These are phyloP conservation scores for Diaporthe ilicicola DNA, from an alignment of 2,329 filamentous ascomycete genomes.

Conservation along the genomic window DNA sequence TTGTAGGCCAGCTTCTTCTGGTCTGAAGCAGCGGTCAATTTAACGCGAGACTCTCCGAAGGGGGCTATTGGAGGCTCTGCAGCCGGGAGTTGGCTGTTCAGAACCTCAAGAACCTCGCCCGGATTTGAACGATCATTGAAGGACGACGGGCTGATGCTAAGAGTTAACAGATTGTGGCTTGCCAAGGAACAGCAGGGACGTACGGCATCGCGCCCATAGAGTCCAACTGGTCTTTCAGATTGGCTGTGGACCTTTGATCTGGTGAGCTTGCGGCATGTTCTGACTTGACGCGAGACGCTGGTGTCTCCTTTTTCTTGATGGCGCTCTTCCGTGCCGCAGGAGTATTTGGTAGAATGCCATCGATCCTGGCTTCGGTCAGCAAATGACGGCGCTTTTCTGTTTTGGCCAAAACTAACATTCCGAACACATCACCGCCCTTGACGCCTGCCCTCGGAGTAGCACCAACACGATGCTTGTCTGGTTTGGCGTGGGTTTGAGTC, in stretches of 20 bases:
- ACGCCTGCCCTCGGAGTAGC: slow-evolving; percentile 69
- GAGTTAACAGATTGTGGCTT: neutral
- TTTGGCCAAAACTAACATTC: slow-evolving; percentile 66
- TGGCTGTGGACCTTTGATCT: slow-evolving; percentile 51
- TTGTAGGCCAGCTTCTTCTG: slow-evolving; percentile 92
- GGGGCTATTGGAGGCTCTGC: slow-evolving; percentile 76
- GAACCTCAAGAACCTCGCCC: slow-evolving; percentile 82
- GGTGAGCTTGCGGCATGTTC: slow-evolving; percentile 55
- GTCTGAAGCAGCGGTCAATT: slow-evolving; percentile 85
- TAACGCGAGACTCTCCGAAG: slow-evolving; percentile 79
- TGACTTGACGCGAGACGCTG: slow-evolving; percentile 55
- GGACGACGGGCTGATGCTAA: slow-evolving; percentile 57
- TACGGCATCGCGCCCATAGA: slow-evolving; percentile 50
- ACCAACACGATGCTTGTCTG: slow-evolving; percentile 65
- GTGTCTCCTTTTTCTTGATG: slow-evolving; percentile 53
- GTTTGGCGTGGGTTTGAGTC: slow-evolving; percentile 65
- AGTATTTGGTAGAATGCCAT: slow-evolving; percentile 74
- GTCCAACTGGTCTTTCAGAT: slow-evolving; percentile 50
- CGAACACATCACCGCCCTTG: slow-evolving; percentile 77
- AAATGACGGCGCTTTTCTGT: neutral
- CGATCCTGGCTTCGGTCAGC: slow-evolving; percentile 58
- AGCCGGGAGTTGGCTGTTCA: slow-evolving; percentile 78
- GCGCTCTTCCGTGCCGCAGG: slow-evolving; percentile 54
- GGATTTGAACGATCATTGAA: slow-evolving; percentile 82
- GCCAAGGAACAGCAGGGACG: slow-evolving; percentile 32